Evolutionary conservation across 148 eudicot species (phyloP), one percentile per base, ranked within the genome.

Genomic region (Talinum fruticosum): DNA sequence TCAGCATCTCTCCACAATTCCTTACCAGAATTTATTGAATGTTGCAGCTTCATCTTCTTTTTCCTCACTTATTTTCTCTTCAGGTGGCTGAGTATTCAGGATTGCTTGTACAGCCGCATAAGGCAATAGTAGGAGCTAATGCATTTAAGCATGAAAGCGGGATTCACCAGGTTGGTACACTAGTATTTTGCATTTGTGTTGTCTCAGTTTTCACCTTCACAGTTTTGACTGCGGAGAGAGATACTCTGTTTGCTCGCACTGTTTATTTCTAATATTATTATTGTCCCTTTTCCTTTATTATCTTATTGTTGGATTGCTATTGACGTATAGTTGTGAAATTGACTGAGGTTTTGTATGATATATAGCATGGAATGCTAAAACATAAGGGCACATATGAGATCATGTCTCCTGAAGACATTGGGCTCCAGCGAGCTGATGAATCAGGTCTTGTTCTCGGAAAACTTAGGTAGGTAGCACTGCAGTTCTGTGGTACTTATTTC

Each of bases 381-480:
- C 83, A 92, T 83, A 92, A 86, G 84, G 83, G 85, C 62, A 95
- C 98, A 5, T 95, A 92, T 82, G 98, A 95, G 81, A 92, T 95
- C 54, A 92, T 95, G 78, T 88, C 98, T 78, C 97, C 98, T 32
- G 98, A 92, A 82, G 98, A 92, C 84, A 91, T 95, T 81, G 98
- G 98, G 81, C 96, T 95, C 74, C 80, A 83, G 41, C 87, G 97
- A 45, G 85, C 91, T 73, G 90, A 91, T 80, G 94, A 95, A 85
- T 85, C 96, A 83, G 98, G 97, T 66, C 90, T 95, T 71, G 96
- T 91, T 84, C 98, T 95, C 80, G 98, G 98, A 77, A 95, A 95
- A 83, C 94, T 95, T 35, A 92, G 97, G 98, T 92, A 86, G 67
- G 79, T 23, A 71, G 73, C 13, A 66, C 47, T 14, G 6, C n/a